Evolutionary conservation across 768 basidiomycete genomes (phyloP).

Genomic region (Kwoniella sp.): DNA sequence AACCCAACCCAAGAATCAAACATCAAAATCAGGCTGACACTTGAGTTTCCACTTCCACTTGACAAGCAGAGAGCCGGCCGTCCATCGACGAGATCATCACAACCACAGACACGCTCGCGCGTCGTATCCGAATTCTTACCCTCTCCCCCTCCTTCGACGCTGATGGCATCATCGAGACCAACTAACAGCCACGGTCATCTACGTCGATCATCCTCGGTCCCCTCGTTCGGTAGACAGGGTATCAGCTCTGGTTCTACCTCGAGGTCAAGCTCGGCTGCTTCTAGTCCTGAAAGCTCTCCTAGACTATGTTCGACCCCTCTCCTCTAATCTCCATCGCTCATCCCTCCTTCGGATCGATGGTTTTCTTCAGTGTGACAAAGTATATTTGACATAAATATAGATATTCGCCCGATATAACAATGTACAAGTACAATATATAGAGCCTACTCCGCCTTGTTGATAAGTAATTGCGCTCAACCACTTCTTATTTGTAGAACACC

Average conservation of each 20-base stretch:
- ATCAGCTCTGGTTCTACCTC: conserved; percentile 3
- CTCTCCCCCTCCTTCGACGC: neutral
- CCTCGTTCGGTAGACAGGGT: neutral
- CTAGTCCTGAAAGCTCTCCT: conserved; percentile 8
- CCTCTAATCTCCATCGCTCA: neutral
- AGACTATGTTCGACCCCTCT: conserved; percentile 1
- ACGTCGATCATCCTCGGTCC: conserved; percentile 16
- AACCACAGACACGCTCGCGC: neutral
- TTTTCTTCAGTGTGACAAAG: no score
- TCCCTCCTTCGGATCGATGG: no score
- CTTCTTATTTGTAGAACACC: no score
- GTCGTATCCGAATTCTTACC: neutral
- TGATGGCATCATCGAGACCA: neutral
- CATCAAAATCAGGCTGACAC: no score
- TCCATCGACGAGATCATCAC: neutral
- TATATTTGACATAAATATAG: no score
- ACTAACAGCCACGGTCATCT: conserved; percentile 1
- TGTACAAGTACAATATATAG: no score
- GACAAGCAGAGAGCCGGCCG: neutral
- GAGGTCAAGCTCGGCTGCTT: neutral
- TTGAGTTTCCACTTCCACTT: no score
- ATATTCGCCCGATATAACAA: no score
- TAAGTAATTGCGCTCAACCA: no score
- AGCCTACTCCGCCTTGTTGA: no score
- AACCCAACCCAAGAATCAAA: no score